Evolutionary conservation across 768 basidiomycete species (phyloP), one percentile per base, ranked within the genome.

Genomic region (Exidia glandulosa): DNA sequence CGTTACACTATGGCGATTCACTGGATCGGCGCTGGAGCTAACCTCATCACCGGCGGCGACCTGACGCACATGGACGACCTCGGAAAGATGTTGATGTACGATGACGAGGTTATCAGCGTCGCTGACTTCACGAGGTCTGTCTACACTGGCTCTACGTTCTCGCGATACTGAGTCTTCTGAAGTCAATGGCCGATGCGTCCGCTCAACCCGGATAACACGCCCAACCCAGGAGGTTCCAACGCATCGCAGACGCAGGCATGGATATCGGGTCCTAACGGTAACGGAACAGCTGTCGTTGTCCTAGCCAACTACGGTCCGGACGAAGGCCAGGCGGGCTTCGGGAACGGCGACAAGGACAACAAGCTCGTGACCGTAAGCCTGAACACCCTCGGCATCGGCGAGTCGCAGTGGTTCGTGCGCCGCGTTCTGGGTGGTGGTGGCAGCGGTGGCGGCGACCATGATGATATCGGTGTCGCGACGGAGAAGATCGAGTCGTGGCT

Each of bases 231-330:
- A 3, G 48, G 47, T 25, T 13, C 30, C 4, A 36, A 27, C 14
- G 59, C 59, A 25, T 25, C 32, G 47, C 59, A 59, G 52, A 48
- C 52, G 27, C 59, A 59, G 34, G 50, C 59, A 27, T 59, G 59
- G 59, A 55, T 59, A 27, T 36, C 59, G 9, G 59, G 59, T 7
- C 59, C 50, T 10, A 54, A 48, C 10, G 47, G 32, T 12, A 31
- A 25, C 19, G 59, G 59, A 2, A 34, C 36, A 12, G 48, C 59
- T 5, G 48, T 59, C 23, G 59, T 59, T 3, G 59, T 59, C 19
- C 33, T 59, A 5, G 48, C 48, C 10, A 59, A 59, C 33, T 52
- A 52, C 31, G 59, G 59, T 50, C 47, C 47, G 25, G 50, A 54
- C 50, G 50, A 54, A 29, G 50, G 50, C 2, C 25, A 19, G 25